Evolutionary conservation across 306 rosid genomes (phyloP).

Genomic region (Lathyrus oleraceus): DNA sequence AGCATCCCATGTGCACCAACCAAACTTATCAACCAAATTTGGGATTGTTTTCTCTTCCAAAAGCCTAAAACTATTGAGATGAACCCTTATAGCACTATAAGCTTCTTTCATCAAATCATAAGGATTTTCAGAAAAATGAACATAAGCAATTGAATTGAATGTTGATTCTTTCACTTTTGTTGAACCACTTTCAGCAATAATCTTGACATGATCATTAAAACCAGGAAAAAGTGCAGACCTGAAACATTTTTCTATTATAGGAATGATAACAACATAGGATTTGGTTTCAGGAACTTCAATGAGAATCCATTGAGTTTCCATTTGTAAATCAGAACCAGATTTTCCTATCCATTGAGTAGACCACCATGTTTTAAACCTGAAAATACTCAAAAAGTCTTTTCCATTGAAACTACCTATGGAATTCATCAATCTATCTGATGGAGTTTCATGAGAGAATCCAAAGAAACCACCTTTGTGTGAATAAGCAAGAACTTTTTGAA

Average conservation of each 20-base stretch:
- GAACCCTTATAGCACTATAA: conserved; percentile 68
- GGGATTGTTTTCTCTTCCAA: conserved; percentile 77
- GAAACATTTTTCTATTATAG: conserved; percentile 63
- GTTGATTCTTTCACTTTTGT: conserved; percentile 48
- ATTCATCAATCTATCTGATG: conserved; percentile 62
- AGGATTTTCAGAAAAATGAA: conserved; percentile 74
- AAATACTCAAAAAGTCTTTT: conserved; percentile 66
- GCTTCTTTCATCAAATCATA: conserved; percentile 78
- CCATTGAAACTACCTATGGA: conserved; percentile 60
- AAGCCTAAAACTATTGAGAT: conserved; percentile 63
- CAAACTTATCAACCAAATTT: conserved; percentile 62
- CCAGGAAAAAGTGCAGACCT: conserved; percentile 80
- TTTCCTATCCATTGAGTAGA: conserved; percentile 88
- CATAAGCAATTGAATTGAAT: conserved; percentile 59
- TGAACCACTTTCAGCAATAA: conserved; percentile 83
- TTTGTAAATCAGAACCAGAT: conserved; percentile 81
- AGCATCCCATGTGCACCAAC: conserved; percentile 99
- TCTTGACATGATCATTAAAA: conserved; percentile 56
- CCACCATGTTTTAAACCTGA: conserved; percentile 98
- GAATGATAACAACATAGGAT: conserved; percentile 64
- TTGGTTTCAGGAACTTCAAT: conserved; percentile 65
- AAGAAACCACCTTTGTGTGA: conserved; percentile 81
- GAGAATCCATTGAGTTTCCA: conserved; percentile 88
- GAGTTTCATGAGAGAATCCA: conserved; percentile 51
- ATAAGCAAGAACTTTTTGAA: conserved; percentile 47